Conservation (phyloP, 441 rosid genomes). For the Gossypium gossypioides region DNA sequence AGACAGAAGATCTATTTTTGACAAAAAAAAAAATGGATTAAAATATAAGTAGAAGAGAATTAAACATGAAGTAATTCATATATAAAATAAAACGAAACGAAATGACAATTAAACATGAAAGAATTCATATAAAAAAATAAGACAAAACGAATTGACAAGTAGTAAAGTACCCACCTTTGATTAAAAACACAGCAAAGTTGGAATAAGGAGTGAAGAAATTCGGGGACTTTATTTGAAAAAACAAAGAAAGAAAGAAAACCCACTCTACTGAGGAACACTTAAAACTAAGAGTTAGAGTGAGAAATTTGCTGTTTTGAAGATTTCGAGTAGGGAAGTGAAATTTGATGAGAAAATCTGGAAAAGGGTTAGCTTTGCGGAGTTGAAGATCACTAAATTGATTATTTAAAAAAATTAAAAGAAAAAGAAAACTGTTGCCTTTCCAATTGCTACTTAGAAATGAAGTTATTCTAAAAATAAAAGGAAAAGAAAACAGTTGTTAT, state of each 20-base stretch:
- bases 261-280: neutral
- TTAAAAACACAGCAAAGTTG: neutral
- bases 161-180: slow-evolving; percentile 8
- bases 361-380: neutral
- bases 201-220: neutral
- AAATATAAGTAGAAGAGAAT: too few species aligned
- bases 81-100: too few species aligned
- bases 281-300: neutral
- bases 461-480: neutral
- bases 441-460: neutral
- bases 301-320: neutral
- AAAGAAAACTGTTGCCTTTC: neutral
- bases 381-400: neutral
- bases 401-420: neutral
- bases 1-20: neutral
- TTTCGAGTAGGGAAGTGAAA: neutral
- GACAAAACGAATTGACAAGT: neutral
- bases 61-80: too few species aligned
- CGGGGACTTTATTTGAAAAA: neutral
- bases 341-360: neutral
- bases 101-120: neutral
- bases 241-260: neutral
- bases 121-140: neutral
- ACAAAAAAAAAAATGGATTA: too few species aligned
- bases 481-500: neutral